Conservation (phyloP, 225 moss, liverwort and hornwort species). For the Ulota crispa region DNA sequence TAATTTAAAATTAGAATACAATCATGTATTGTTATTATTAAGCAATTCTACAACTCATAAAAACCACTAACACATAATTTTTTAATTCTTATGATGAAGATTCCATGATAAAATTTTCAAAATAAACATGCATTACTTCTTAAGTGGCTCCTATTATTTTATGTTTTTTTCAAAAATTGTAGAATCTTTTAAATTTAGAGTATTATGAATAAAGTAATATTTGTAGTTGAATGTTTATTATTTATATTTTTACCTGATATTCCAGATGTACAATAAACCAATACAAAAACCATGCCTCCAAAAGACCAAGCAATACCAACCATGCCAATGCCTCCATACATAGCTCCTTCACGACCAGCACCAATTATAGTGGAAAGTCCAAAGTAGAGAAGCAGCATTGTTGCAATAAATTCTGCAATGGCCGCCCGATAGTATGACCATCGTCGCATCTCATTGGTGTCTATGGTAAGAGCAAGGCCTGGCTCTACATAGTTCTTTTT, state of each 20-base stretch:
- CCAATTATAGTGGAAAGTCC: constrained; percentile 20
- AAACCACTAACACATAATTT: too few relatives aligned
- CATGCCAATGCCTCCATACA: constrained; percentile 14
- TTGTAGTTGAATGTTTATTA: too few relatives aligned
- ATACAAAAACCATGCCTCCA: constrained; percentile 36
- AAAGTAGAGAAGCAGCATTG: constrained; percentile 14
- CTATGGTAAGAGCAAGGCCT: not conserved
- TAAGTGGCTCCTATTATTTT: too few relatives aligned
- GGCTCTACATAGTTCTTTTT: constrained; percentile 5
- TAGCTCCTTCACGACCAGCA: not conserved
- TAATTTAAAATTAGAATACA: too few relatives aligned
- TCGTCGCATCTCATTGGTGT: constrained; percentile 16
- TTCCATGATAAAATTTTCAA: too few relatives aligned
- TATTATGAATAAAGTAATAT: too few relatives aligned
- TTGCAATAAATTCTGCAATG: constrained; percentile 19
- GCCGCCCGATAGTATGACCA: constrained; percentile 8
- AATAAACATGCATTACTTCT: too few relatives aligned
- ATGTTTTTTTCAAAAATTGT: too few relatives aligned
- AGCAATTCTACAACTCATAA: too few relatives aligned
- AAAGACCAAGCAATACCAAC: constrained; percentile 31
- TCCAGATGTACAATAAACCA: constrained; percentile 31
- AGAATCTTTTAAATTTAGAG: too few relatives aligned
- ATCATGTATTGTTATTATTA: too few relatives aligned
- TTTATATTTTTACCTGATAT: constrained; percentile 4
- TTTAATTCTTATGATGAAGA: too few relatives aligned